Evolutionary conservation across 148 eudicot species (phyloP), one percentile per base, ranked within the genome.

Genomic region (Vaccinium myrtillus): DNA sequence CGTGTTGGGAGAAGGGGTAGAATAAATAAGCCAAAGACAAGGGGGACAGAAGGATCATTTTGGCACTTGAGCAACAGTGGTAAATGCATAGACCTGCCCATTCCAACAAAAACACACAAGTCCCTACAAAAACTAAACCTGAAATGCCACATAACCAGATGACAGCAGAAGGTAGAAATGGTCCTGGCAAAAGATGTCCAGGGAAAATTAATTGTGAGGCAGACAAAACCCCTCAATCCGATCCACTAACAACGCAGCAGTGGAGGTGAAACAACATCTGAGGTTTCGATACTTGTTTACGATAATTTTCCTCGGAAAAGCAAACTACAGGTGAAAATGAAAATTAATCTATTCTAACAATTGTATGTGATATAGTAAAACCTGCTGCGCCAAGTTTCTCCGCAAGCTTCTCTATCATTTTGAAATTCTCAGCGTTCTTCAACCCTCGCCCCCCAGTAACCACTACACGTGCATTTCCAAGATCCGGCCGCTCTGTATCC

Each of bases 351-450:
- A 19, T 39, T 1, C 7, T 9, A 49, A 75, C 39, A 16, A 43
- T 55, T 32, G 21, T 1, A 3, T 8, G 55, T 6, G 21, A 23
- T 55, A 23, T 55, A 80, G 81, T 78, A 81, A 46, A 86, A 96
- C 99, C 99, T 91, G 98, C 99, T 43, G 95, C 99, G 21, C 95
- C 97, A 87, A 96, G 95, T 89, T 94, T 96, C 90, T 94, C 98
- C 58, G 99, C 99, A 89, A 96, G 97, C 88, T 92, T 90, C 86
- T 96, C 99, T 73, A 96, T 83, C 98, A 96, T 86, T 89, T 91
- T 93, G 80, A 96, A 94, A 86, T 96, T 96, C 81, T 96, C 97
- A 83, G 95, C 91, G 80, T 91, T 96, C 88, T 96, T 96, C 84
- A 96, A 82, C 54, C 88, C 99, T 80, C 99, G 91, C 53, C 99